Evolutionary conservation across 768 basidiomycete species (phyloP), one percentile per base, ranked within the genome.

Genomic region (Tulasnella sp.): DNA sequence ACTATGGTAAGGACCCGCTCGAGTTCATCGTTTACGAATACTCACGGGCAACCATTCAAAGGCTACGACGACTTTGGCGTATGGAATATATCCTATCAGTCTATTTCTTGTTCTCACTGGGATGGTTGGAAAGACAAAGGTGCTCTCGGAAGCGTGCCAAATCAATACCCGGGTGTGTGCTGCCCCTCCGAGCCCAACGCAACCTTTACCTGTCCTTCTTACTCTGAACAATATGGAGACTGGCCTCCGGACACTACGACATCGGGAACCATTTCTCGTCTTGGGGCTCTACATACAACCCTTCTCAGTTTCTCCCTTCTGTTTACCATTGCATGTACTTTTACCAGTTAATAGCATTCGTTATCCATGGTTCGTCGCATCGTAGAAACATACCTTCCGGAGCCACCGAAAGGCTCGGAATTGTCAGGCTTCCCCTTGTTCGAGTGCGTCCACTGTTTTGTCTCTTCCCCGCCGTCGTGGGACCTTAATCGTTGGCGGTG

Each of bases 71-170:
- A 94, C 80, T 94, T 94, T 84, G 92, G 93, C 71, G 89, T 94
- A 25, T 95, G 93, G 93, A 93, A 93, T 79, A 85, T 93, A 80
- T 89, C 86, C 22, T 94, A 94, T 81, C 83, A 89, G 79, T 85
- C 83, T 37, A 88, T 93, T 12, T 83, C 89, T 38, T 94, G 93
- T 80, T 75, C 86, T 1, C 77, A 87, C 72, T 94, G 93, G 93
- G 82, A 85, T 42, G 93, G 93, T 11, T 86, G 84, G 71, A 85
- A 83, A 25, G 84, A 90, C 76, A 80, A 86, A 19, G 83, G 88
- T 17, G 91, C 92, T 17, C 83, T 94, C 49, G 93, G 93, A 29
- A 91, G 89, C 76, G 90, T 91, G 22, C 80, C 86, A 29, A 83
- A 84, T 77, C 82, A 91, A 39, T 83, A 83, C 11, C 83, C 85